Evolutionary conservation across 495 filamentous ascomycete genomes (phyloP), one percentile per base, ranked within the genome.

Genomic region (Tuber melanosporum): DNA sequence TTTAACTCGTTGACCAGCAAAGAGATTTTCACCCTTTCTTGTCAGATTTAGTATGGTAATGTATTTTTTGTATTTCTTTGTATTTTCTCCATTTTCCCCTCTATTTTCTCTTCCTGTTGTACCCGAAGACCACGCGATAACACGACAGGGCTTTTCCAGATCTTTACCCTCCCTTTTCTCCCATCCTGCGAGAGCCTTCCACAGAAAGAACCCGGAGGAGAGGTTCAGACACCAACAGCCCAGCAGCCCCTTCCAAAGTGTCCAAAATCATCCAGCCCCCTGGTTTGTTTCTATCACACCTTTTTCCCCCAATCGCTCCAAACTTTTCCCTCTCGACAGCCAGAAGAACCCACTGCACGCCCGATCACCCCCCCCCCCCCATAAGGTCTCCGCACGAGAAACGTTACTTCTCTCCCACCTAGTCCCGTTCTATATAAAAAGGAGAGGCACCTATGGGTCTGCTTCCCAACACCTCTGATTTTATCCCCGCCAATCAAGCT

Each of bases 241-340:
- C 66, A 76, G 77, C 78, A 80, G 32, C 71, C 74, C 79, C 74
- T 78, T 83, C 75, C 73, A 81, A 82, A 76, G 79, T 75, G 79
- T 71, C 76, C 79, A 81, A 81, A 82, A 81, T 83, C 80, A 83
- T 82, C 81, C 82, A 83, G 74, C 80, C 73, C 80, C 77, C 76
- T 83, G 83, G 80, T 83, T 81, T 77, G 75, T 82, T 83, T 84
- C 77, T 81, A 82, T 84, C 81, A 81, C 79, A 81, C 80, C 79
- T 81, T 77, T 81, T 80, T 75, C 71, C 78, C 78, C 78, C 77
- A 80, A 80, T 80, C 78, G 78, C 77, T 79, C 78, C 78, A 80
- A 80, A 80, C 78, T 80, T 80, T 80, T 72, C 62, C 73, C 70
- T 78, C 71, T 80, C 78, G 77, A 80, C 78, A 74, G 75, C 71